Percentiles rank a stretch among this genome's conserved stretches.
Evolutionary conservation across 2,329 filamentous ascomycete species (phyloP).

Genomic region (Aspergillus tanneri): DNA sequence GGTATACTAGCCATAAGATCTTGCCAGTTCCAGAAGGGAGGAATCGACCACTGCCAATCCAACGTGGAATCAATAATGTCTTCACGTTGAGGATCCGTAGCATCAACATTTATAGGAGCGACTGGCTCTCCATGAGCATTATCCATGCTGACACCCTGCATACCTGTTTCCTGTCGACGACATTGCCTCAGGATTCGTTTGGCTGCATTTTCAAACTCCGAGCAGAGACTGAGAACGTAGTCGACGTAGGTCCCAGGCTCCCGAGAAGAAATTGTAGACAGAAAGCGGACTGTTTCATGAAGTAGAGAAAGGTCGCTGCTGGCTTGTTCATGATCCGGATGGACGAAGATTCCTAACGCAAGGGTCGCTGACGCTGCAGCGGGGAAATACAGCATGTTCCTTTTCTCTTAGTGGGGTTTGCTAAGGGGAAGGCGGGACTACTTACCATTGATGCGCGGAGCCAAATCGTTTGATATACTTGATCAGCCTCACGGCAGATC

Average conservation of each 20-base stretch:
- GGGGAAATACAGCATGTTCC: slow-evolving; percentile 20
- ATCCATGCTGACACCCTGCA: not conserved
- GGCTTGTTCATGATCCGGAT: slow-evolving; percentile 5
- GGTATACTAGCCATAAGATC: slow-evolving; percentile 2
- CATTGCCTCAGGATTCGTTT: not conserved
- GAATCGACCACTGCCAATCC: slow-evolving; percentile 11
- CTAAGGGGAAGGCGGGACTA: no score
- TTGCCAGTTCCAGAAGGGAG: slow-evolving; percentile 17
- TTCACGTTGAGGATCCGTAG: not conserved
- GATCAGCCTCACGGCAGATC: slow-evolving; percentile 10
- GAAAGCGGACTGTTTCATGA: slow-evolving; percentile 5
- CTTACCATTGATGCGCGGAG: slow-evolving; percentile 13
- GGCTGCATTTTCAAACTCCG: slow-evolving; percentile 11
- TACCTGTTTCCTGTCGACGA: not conserved
- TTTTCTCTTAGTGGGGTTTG: no score
- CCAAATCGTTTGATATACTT: slow-evolving; percentile 1
- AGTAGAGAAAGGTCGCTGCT: slow-evolving; percentile 4
- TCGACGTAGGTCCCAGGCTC: slow-evolving; percentile 19
- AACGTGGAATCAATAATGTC: not conserved
- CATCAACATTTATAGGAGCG: not conserved
- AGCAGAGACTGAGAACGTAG: slow-evolving; percentile 14
- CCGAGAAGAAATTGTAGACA: slow-evolving; percentile 7
- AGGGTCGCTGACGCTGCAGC: slow-evolving; percentile 14
- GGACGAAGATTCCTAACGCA: not conserved
- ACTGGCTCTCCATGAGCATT: no score